A percentile compares a stretch with the other conserved stretches of the same genome.
Evolutionary conservation across 2,329 filamentous ascomycete species (phyloP).

Genomic region (Chrysoporthe deuterocubensis): DNA sequence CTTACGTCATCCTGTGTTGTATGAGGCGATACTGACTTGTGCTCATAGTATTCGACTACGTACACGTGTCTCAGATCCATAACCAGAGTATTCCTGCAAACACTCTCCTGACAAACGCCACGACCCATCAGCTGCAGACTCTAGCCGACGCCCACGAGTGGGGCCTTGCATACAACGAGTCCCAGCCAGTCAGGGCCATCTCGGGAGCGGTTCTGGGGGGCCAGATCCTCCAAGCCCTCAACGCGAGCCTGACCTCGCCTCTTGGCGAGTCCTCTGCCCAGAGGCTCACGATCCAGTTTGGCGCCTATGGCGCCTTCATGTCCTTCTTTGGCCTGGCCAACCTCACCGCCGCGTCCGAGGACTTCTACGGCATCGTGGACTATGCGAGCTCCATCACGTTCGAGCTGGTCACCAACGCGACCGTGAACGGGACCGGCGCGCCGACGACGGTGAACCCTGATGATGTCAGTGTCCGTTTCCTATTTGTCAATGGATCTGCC

Average conservation of each 20-base stretch:
- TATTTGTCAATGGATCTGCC: conserved; percentile 64
- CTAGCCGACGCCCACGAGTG: conserved; percentile 82
- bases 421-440: conserved; percentile 38
- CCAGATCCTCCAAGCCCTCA: conserved; percentile 58
- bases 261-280: conserved; percentile 42
- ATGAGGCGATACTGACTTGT: background rate
- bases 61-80: conserved; percentile 65
- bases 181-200: conserved; percentile 66
- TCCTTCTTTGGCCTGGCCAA: conserved; percentile 65
- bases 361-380: conserved; percentile 80
- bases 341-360: conserved; percentile 52
- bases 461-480: conserved; percentile 63
- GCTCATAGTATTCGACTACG: conserved; percentile 58
- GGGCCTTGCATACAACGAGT: conserved; percentile 79
- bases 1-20: background rate
- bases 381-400: conserved; percentile 84
- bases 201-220: conserved; percentile 61
- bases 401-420: conserved; percentile 67
- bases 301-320: conserved; percentile 65
- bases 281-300: conserved; percentile 59
- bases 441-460: conserved; percentile 41
- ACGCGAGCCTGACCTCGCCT: conserved; percentile 48
- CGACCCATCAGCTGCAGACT: conserved; percentile 66
- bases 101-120: conserved; percentile 62
- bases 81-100: conserved; percentile 62